phyloP scores from a whole-genome alignment of 352 stramenopile species.

The Nothophytophthora sp. region DNA sequence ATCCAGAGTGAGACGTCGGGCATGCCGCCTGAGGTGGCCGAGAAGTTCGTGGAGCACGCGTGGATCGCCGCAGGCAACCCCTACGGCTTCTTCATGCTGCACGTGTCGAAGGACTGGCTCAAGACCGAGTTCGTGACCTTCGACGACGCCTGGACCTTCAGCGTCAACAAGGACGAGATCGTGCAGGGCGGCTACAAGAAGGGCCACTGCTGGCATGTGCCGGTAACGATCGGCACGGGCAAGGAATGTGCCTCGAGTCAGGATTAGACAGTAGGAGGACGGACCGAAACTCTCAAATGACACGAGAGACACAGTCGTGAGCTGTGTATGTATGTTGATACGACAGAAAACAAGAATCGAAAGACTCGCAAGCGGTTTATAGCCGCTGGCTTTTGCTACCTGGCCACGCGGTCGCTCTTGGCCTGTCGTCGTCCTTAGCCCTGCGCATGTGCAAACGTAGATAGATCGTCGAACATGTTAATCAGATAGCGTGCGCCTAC shows the following conservation, averaged over 20 bases:
- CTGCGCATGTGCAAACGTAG: no score
- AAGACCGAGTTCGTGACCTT: constrained; percentile 86
- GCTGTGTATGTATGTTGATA: constrained; percentile 21
- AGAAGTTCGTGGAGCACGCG: constrained; percentile 80
- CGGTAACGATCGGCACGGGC: constrained; percentile 63
- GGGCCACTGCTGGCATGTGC: constrained; percentile 86
- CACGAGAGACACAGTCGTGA: constrained; percentile 6
- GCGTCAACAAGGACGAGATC: constrained; percentile 71
- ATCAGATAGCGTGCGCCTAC: no score
- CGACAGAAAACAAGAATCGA: no score
- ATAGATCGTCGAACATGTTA: no score
- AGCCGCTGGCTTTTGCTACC: no score
- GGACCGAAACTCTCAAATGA: neutral
- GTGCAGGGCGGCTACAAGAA: constrained; percentile 79
- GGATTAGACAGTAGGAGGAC: constrained; percentile 24
- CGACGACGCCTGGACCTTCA: constrained; percentile 80
- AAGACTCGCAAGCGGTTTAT: no score
- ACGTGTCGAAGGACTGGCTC: constrained; percentile 86
- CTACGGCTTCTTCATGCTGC: constrained; percentile 87
- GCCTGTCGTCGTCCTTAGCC: no score
- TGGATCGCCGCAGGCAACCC: constrained; percentile 82
- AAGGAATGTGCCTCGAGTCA: constrained; percentile 54
- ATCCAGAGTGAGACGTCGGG: constrained; percentile 88
- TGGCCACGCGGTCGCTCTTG: no score
- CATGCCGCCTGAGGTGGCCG: constrained; percentile 60